Conservation (phyloP, 78 protist species). For the Reticulomyxa filosa region DNA sequence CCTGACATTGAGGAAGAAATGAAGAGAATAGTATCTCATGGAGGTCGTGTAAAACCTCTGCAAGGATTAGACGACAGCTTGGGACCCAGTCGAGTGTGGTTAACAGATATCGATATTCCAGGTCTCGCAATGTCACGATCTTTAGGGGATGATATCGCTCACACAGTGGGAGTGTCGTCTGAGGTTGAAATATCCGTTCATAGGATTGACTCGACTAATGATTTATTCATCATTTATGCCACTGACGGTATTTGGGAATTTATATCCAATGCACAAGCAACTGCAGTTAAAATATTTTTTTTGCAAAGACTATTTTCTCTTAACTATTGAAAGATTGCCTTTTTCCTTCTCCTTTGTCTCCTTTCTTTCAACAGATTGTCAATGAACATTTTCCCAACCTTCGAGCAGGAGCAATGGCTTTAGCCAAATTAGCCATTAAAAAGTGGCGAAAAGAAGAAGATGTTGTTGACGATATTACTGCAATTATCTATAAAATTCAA, state of each 20-base stretch:
- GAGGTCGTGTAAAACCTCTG: constrained; percentile 2
- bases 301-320: too few species aligned
- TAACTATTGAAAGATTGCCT: too few species aligned
- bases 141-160: not conserved
- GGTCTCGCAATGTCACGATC: constrained; percentile 4
- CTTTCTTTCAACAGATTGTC: not conserved
- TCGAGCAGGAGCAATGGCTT: not conserved
- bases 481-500: too few species aligned
- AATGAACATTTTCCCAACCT: not conserved
- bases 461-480: constrained; percentile 8
- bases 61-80: not conserved
- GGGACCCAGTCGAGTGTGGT: not conserved
- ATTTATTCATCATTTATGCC: not conserved
- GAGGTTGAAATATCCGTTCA: not conserved
- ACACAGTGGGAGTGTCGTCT: not conserved
- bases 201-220: not conserved
- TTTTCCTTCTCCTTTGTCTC: not conserved
- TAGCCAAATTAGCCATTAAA: not conserved
- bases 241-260: not conserved
- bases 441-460: constrained; percentile 3
- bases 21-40: not conserved
- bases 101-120: not conserved
- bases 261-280: too few species aligned
- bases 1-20: not conserved
- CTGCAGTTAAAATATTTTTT: too few species aligned